A percentile compares a stretch with the other conserved stretches of the same genome.
Conservation (phyloP, 345 rosid genomes). For the Boechera divaricarpa region DNA sequence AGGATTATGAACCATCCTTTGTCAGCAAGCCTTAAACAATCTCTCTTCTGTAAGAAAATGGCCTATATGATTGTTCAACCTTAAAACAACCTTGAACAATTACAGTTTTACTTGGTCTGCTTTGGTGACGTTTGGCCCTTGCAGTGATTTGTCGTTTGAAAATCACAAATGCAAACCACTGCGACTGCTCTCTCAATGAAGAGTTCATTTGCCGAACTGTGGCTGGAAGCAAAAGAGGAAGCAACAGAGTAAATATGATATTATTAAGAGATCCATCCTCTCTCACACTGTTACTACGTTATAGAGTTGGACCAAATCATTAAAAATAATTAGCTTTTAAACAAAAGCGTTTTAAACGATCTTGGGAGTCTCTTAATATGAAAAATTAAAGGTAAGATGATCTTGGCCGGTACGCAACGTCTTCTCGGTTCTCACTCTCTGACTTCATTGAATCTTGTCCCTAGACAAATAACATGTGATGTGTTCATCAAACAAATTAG, state of each 20-base stretch:
- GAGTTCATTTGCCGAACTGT: not conserved
- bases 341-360: not conserved
- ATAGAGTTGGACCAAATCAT: not conserved
- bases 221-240: not conserved
- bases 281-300: not conserved
- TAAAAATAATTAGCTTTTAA: not conserved
- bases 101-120: not conserved
- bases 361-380: not conserved
- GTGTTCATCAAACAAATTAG: conserved; percentile 17
- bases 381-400: conserved; percentile 9
- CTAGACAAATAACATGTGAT: conserved; percentile 45
- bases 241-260: not conserved
- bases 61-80: conserved; percentile 2
- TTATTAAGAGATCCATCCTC: conserved; percentile 20
- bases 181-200: not conserved
- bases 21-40: not conserved
- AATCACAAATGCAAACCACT: not conserved
- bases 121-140: too few species aligned
- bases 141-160: too few species aligned
- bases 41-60: not conserved
- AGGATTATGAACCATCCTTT: not conserved
- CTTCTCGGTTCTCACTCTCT: conserved; percentile 29
- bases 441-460: conserved; percentile 41
- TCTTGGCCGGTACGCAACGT: conserved; percentile 39
- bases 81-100: not conserved